Evolutionary conservation across 345 rosid species (phyloP), one percentile per base, ranked within the genome.

Genomic region (Populus pruinosa): DNA sequence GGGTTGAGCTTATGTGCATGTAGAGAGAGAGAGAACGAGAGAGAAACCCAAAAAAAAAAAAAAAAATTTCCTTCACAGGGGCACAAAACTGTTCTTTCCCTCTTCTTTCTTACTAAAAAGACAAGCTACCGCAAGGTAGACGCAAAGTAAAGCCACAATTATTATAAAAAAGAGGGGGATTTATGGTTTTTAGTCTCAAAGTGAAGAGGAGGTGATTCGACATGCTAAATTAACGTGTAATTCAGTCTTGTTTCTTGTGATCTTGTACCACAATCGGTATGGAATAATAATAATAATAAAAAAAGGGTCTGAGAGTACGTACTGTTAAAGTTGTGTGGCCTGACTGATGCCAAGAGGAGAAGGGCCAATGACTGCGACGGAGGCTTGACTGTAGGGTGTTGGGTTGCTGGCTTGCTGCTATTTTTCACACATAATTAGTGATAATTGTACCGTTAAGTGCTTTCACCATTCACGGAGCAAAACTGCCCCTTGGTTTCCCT

Each of bases 401-500:
- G 76, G 75, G 38, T 70, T 44, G 31, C 59, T 72, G 76, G 75
- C 23, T 70, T 44, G 50, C 59, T 25, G 62, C 18, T 49, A 29
- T 3, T 44, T 23, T 7, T 49, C 39, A 13, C 20, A 18, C 61
- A 5, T 50, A 38, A 33, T 36, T 33, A 7, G 44, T 7, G 36
- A 38, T 10, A 13, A 69, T 69, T 21, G 75, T 49, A 27, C 31
- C 59, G 74, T 78, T 73, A 47, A 67, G 74, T 82, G 74, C 83
- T 84, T 84, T 80, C 87, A 86, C 62, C 44, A 70, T 75, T 77
- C 68, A 50, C 47, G 68, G 55, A 47, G 59, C 78, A 78, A 71
- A 71, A 79, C 82, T 36, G 49, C 72, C 67, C 62, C 25, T 70
- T 70, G 63, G 23, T 49, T 76, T 4, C 56, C 69, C 29, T 73